Conservation (phyloP, 148 eudicot genomes). For the Simmondsia chinensis region DNA sequence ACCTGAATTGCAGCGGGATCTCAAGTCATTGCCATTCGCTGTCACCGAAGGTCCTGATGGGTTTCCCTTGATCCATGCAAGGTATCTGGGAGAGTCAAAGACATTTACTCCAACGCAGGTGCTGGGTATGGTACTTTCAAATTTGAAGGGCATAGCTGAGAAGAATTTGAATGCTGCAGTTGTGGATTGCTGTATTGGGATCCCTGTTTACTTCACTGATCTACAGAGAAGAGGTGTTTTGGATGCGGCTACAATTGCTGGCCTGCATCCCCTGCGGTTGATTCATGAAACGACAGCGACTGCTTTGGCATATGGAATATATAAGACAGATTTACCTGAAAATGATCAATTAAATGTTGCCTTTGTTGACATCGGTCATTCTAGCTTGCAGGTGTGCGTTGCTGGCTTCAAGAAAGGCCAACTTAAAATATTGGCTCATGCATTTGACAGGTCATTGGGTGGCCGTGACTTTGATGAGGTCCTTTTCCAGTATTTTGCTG, state of each 20-base stretch:
- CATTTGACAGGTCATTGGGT: conserved; percentile 74
- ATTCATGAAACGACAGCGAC: conserved; percentile 93
- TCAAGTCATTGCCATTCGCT: conserved; percentile 55
- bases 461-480: conserved; percentile 92
- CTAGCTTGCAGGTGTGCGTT: conserved; percentile 85
- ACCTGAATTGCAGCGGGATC: conserved; percentile 73
- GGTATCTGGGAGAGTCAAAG: conserved; percentile 58
- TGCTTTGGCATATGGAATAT: conserved; percentile 89
- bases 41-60: conserved; percentile 94
- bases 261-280: conserved; percentile 65
- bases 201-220: conserved; percentile 87
- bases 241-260: conserved; percentile 83
- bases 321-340: conserved; percentile 90
- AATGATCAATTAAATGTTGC: conserved; percentile 75
- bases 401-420: conserved; percentile 91
- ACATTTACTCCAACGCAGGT: conserved; percentile 78
- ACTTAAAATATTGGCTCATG: conserved; percentile 75
- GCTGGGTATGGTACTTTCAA: conserved; percentile 74
- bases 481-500: conserved; percentile 80
- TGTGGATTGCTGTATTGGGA: conserved; percentile 91
- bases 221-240: conserved; percentile 86
- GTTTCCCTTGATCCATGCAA: conserved; percentile 67
- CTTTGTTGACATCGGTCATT: conserved; percentile 81
- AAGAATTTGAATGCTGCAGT: conserved; percentile 87
- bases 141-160: conserved; percentile 81